Conservation (phyloP, 371 early-diverging fungal species). For the Dichotomocladium elegans region DNA sequence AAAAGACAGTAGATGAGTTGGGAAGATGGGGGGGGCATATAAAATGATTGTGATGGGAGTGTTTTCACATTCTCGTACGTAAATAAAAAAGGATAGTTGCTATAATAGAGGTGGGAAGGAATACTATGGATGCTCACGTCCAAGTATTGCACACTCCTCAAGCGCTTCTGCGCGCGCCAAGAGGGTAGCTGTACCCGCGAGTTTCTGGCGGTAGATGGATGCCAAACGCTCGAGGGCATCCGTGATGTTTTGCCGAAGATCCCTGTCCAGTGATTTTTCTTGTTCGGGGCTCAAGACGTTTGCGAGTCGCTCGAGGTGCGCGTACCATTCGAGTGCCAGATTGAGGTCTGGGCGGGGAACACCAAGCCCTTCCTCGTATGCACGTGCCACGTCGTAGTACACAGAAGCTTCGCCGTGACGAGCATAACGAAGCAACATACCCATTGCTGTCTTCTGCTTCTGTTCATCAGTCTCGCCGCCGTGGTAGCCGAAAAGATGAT, state of each 20-base stretch:
- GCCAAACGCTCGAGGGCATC: conserved; percentile 26
- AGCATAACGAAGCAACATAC: conserved; percentile 15
- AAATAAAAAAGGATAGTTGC: too few relatives aligned
- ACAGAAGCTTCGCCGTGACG: conserved; percentile 1
- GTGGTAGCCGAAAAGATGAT: conserved; percentile 22
- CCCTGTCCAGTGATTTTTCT: not conserved
- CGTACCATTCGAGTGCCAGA: conserved; percentile 61
- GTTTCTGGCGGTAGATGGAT: conserved; percentile 33
- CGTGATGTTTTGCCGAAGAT: conserved; percentile 24
- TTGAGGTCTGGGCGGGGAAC: conserved; percentile 34
- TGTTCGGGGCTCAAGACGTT: conserved; percentile 15
- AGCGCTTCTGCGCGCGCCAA: too few relatives aligned
- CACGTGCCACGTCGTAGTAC: conserved; percentile 68
- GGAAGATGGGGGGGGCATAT: too few relatives aligned
- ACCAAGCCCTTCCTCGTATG: conserved; percentile 72
- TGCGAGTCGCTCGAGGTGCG: conserved; percentile 4
- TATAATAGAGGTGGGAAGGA: too few relatives aligned
- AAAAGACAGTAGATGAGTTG: too few relatives aligned
- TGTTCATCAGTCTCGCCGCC: conserved; percentile 34
- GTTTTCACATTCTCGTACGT: not conserved
- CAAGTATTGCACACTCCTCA: too few relatives aligned
- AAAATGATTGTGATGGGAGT: not conserved
- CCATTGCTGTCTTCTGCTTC: conserved; percentile 1
- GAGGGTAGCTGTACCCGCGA: too few relatives aligned
- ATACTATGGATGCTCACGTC: too few relatives aligned